phyloP scores from a whole-genome alignment of 2,329 filamentous ascomycete species.

The Venturia asperata region DNA sequence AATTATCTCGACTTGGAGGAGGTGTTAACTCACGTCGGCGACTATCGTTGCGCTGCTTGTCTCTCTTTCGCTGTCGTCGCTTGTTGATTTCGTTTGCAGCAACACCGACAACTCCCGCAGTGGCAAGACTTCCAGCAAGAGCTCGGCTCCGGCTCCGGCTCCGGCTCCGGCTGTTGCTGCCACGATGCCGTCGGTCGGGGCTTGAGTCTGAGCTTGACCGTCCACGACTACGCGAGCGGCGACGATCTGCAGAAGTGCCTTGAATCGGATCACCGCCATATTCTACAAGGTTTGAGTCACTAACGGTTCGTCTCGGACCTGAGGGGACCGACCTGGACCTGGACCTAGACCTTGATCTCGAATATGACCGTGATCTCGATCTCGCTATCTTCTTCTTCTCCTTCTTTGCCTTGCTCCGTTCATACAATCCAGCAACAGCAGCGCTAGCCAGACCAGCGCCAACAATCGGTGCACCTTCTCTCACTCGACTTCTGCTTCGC shows the following conservation, averaged over 20 bases:
- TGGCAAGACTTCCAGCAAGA: slow-evolving; percentile 49
- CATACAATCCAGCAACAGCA: slow-evolving; percentile 55
- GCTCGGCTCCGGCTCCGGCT: slow-evolving; percentile 45
- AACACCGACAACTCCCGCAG: slow-evolving; percentile 50
- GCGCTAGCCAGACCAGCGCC: slow-evolving; percentile 56
- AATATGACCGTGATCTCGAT: slow-evolving; percentile 29
- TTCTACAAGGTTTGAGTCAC: slow-evolving; percentile 51
- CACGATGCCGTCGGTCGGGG: slow-evolving; percentile 26
- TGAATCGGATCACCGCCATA: slow-evolving; percentile 58
- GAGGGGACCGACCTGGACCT: slow-evolving; percentile 39
- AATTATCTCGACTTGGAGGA: slow-evolving; percentile 10
- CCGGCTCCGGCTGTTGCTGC: slow-evolving; percentile 40
- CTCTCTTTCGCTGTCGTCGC: slow-evolving; percentile 49
- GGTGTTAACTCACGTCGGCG: slow-evolving; percentile 35
- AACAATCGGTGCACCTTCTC: slow-evolving; percentile 52
- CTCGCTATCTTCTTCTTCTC: slow-evolving; percentile 30
- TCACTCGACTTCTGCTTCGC: slow-evolving; percentile 49
- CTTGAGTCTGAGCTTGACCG: slow-evolving; percentile 18
- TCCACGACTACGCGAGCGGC: slow-evolving; percentile 23
- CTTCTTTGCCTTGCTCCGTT: slow-evolving; percentile 55
- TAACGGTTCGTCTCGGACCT: slow-evolving; percentile 39
- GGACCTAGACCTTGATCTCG: slow-evolving; percentile 40
- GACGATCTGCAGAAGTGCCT: slow-evolving; percentile 42
- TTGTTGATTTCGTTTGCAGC: slow-evolving; percentile 52
- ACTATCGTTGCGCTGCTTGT: slow-evolving; percentile 43